A percentile compares a stretch with the other conserved stretches of the same genome.
These are phyloP conservation scores for Lepidium campestre DNA, from an alignment of 441 rosid species.

Conservation along the genomic window DNA sequence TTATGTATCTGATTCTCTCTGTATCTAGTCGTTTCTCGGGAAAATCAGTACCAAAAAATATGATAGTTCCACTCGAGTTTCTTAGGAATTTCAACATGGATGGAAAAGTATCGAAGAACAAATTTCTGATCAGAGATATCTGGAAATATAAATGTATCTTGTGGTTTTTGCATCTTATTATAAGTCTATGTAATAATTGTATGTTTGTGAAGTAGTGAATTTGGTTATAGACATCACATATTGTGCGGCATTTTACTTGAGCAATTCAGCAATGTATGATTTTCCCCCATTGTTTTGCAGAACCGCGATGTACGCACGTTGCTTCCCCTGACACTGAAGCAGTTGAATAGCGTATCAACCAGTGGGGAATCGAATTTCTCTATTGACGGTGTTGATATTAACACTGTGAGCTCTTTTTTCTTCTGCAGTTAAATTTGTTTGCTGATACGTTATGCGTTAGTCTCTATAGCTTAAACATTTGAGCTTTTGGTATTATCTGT, in stretches of 20 bases:
- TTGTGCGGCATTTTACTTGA: not conserved
- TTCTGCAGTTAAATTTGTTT: not conserved
- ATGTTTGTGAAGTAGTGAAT: not conserved
- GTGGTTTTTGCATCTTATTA: not conserved
- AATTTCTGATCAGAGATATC: not conserved
- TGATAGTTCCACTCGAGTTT: not conserved
- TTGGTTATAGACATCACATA: not conserved
- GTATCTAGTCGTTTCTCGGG: slow-evolving; percentile 8
- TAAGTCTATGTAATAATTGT: not conserved
- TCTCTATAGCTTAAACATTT: not conserved
- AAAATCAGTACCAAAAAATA: not conserved
- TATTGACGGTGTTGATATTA: slow-evolving; percentile 71
- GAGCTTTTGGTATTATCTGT: slow-evolving; percentile 4
- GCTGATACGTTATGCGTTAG: not conserved
- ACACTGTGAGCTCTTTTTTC: slow-evolving; percentile 43
- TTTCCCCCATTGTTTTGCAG: slow-evolving; percentile 36
- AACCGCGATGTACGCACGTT: slow-evolving; percentile 67
- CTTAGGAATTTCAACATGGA: not conserved
- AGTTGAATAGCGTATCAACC: slow-evolving; percentile 48
- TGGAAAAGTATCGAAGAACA: not conserved
- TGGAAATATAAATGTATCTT: not conserved
- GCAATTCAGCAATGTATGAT: not conserved
- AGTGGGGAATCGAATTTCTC: slow-evolving; percentile 63
- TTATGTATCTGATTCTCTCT: not conserved
- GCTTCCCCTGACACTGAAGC: slow-evolving; percentile 82